Evolutionary conservation across 108 stramenopile genomes (phyloP).

Genomic region (Chaetoceros muelleri): DNA sequence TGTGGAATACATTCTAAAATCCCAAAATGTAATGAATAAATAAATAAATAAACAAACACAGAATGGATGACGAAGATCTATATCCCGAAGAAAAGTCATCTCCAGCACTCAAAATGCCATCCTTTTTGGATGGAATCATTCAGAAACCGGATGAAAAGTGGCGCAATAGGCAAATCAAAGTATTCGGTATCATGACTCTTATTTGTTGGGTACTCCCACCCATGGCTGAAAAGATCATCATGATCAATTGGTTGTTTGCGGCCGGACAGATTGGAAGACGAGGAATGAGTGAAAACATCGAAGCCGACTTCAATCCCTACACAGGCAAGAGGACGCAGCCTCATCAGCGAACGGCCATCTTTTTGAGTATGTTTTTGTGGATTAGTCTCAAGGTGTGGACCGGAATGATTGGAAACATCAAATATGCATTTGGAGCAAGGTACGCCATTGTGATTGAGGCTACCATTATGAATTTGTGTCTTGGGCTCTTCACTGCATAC

Average conservation of each 20-base stretch:
- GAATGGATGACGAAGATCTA: constrained; percentile 1
- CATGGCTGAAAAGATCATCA: constrained; percentile 35
- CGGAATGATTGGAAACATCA: constrained; percentile 19
- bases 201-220: constrained; percentile 53
- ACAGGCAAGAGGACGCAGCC: constrained; percentile 31
- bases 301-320: constrained; percentile 28
- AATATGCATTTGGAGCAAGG: constrained; percentile 25
- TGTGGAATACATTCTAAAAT: too few species aligned
- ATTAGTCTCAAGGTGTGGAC: constrained; percentile 14
- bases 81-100: background rate
- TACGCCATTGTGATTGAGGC: constrained; percentile 33
- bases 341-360: constrained; percentile 33
- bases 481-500: constrained; percentile 15
- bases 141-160: constrained; percentile 63
- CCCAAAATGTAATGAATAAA: constrained; percentile 1
- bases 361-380: constrained; percentile 23
- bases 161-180: constrained; percentile 39
- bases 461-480: background rate
- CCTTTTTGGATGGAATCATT: constrained; percentile 31
- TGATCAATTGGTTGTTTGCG: constrained; percentile 66
- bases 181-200: constrained; percentile 54
- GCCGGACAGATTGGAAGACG: constrained; percentile 70
- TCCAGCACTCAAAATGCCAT: constrained; percentile 5
- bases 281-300: constrained; percentile 48
- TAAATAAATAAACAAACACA: constrained; percentile 3